These are phyloP conservation scores for Nigrospora sphaerica DNA, from an alignment of 2,329 filamentous ascomycete genomes.

Conservation along the genomic window DNA sequence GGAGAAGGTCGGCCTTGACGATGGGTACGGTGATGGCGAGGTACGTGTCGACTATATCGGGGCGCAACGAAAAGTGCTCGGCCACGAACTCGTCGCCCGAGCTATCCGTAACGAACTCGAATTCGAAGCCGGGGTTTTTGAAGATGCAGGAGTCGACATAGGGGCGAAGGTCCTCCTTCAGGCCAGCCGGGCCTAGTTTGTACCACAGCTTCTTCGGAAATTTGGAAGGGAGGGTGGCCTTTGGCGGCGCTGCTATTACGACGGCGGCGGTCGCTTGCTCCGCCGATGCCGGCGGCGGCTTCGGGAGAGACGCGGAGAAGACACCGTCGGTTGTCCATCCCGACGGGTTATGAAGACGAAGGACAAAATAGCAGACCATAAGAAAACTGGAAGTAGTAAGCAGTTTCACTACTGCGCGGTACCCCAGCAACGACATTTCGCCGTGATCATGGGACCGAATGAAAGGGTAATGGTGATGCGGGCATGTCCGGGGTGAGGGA, in stretches of 20 bases:
- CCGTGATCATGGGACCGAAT: too few relatives aligned
- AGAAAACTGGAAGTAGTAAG: background rate
- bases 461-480: too few relatives aligned
- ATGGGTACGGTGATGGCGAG: conserved; percentile 26
- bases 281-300: background rate
- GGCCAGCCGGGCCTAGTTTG: background rate
- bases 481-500: too few relatives aligned
- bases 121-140: conserved; percentile 19
- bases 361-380: background rate
- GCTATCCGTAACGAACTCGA: conserved; percentile 22
- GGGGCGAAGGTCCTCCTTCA: background rate
- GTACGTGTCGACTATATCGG: conserved; percentile 28
- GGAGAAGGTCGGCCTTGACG: conserved; percentile 32
- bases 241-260: too few relatives aligned
- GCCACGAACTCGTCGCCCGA: conserved; percentile 22
- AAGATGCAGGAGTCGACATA: conserved; percentile 14
- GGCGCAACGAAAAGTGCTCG: conserved; percentile 21
- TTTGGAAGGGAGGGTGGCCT: too few relatives aligned
- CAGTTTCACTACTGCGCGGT: background rate
- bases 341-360: background rate
- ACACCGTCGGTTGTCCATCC: background rate
- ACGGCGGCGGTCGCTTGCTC: too few relatives aligned
- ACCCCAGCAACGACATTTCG: background rate
- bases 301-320: background rate
- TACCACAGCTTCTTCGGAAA: conserved; percentile 5